A percentile compares a stretch with the other conserved stretches of the same genome.
Evolutionary conservation across 2,329 filamentous ascomycete species (phyloP).

Genomic region (Dactylonectria estremocensis): DNA sequence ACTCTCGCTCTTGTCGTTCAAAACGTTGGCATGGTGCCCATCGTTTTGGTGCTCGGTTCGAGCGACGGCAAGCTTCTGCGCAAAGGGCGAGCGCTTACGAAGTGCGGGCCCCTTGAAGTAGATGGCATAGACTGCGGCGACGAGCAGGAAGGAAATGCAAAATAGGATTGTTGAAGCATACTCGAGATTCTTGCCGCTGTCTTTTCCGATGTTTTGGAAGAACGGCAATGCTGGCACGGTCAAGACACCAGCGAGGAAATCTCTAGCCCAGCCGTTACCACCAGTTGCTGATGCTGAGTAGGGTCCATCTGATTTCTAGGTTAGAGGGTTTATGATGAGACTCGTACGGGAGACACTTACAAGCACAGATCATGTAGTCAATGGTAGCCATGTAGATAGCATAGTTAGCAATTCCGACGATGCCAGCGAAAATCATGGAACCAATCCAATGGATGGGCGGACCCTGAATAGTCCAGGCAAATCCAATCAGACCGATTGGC

Average conservation of each 20-base stretch:
- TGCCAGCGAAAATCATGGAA: slow-evolving; percentile 74
- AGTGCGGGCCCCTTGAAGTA: slow-evolving; percentile 76
- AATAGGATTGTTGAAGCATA: slow-evolving; percentile 76
- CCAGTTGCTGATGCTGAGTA: slow-evolving; percentile 83
- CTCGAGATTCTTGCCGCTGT: slow-evolving; percentile 66
- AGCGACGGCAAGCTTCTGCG: slow-evolving; percentile 70
- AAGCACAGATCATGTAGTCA: slow-evolving; percentile 74
- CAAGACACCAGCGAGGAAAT: slow-evolving; percentile 81
- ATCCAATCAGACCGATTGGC: slow-evolving; percentile 78
- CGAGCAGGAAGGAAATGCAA: slow-evolving; percentile 73
- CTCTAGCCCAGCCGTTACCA: slow-evolving; percentile 81
- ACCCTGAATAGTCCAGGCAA: slow-evolving; percentile 77
- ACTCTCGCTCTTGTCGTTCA: slow-evolving; percentile 49
- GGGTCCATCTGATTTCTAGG: slow-evolving; percentile 60
- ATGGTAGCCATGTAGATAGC: slow-evolving; percentile 83
- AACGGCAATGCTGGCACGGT: slow-evolving; percentile 78
- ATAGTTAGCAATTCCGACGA: slow-evolving; percentile 83
- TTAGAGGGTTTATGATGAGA: not conserved
- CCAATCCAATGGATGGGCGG: slow-evolving; percentile 78
- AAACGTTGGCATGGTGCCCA: slow-evolving; percentile 50
- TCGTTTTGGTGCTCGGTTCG: slow-evolving; percentile 49
- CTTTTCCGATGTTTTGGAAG: slow-evolving; percentile 69
- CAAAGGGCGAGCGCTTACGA: slow-evolving; percentile 74
- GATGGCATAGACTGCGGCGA: slow-evolving; percentile 75
- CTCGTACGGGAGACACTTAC: slow-evolving; percentile 18